Conservation (phyloP, 2,329 filamentous ascomycete species). For the Didymella pinodella region DNA sequence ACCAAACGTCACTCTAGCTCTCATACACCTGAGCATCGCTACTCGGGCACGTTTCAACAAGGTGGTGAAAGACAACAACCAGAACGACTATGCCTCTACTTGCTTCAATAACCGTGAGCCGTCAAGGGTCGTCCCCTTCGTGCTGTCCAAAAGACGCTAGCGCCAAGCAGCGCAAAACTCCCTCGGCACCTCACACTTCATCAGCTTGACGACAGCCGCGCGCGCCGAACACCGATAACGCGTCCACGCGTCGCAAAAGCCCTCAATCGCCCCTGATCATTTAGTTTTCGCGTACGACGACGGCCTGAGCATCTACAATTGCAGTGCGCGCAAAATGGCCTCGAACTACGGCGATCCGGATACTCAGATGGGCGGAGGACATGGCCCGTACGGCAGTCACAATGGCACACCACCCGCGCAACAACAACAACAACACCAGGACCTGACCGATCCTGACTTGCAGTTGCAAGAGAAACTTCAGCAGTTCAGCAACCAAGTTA, state of each 20-base stretch:
- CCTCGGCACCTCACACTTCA: conserved; percentile 35
- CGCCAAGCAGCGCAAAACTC: conserved; percentile 42
- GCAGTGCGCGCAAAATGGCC: conserved; percentile 36
- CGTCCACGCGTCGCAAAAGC: conserved; percentile 19
- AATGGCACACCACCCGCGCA: conserved; percentile 47
- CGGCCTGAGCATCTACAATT: conserved; percentile 18
- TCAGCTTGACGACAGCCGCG: conserved; percentile 27
- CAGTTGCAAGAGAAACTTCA: conserved; percentile 48
- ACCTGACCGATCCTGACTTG: conserved; percentile 43
- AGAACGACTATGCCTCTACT: conserved; percentile 16
- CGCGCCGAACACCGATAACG: conserved; percentile 18
- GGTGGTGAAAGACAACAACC: neutral
- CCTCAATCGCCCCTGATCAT: neutral
- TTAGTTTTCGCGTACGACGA: conserved; percentile 25
- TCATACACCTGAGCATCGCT: neutral
- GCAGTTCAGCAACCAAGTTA: conserved; percentile 47
- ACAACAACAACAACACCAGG: conserved; percentile 43
- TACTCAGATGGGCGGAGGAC: conserved; percentile 43
- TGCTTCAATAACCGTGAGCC: neutral
- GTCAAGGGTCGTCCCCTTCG: conserved; percentile 14
- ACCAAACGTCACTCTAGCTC: conserved; percentile 5
- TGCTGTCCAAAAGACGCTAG: conserved; percentile 38
- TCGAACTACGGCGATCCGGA: conserved; percentile 47
- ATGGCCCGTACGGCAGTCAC: conserved; percentile 47
- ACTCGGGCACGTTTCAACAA: neutral